Conservation (phyloP, 164 flowering plant species). For the Stephania cephalantha region DNA sequence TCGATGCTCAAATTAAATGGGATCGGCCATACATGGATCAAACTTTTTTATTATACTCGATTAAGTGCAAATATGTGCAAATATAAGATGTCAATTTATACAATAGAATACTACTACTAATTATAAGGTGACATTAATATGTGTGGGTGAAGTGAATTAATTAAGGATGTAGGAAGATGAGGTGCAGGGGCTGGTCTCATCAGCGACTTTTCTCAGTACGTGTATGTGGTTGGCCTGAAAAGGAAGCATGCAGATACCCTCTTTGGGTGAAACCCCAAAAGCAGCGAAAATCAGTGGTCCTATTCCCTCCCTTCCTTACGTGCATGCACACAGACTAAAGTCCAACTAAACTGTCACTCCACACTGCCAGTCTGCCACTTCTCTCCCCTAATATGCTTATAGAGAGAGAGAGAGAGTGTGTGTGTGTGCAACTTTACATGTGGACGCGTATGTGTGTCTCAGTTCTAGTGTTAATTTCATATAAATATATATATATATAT, state of each 20-base stretch:
- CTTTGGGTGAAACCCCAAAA: constrained; percentile 40
- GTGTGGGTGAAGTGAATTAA: constrained; percentile 2
- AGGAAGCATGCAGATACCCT: constrained; percentile 19
- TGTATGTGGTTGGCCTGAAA: constrained; percentile 25
- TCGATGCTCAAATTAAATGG: too few relatives aligned
- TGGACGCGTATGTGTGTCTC: neutral
- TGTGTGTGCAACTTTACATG: neutral
- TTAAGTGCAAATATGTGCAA: too few relatives aligned
- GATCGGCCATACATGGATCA: too few relatives aligned
- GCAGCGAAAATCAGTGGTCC: constrained; percentile 34
- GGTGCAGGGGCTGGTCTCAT: neutral
- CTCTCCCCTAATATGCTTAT: neutral
- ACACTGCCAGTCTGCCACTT: constrained; percentile 21
- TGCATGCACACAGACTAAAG: constrained; percentile 11
- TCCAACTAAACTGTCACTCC: constrained; percentile 19
- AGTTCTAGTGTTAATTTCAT: neutral
- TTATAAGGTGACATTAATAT: neutral
- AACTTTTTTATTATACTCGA: too few relatives aligned
- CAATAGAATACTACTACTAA: too few relatives aligned
- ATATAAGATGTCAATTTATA: too few relatives aligned
- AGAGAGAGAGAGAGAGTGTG: constrained; percentile 9
- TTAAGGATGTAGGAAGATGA: neutral
- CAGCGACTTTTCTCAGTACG: constrained; percentile 8
- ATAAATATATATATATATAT: too few relatives aligned
- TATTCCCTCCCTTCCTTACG: neutral